Conservation (phyloP, 257 asterid genomes). For the Nicotiana noctiflora region DNA sequence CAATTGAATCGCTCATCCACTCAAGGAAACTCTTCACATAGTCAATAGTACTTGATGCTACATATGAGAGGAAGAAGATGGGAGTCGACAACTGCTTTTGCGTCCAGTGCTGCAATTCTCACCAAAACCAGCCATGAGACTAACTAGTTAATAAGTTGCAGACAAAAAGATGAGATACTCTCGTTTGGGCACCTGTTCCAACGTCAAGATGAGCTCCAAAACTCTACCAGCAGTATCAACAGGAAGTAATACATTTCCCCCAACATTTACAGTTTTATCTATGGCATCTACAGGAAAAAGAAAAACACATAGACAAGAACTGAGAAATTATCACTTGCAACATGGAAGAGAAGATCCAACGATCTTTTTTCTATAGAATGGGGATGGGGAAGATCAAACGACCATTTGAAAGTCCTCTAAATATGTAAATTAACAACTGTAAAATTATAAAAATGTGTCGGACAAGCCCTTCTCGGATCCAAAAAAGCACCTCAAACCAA, state of each 20-base stretch:
- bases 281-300: constrained; percentile 51
- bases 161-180: constrained; percentile 14
- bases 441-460: neutral
- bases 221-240: constrained; percentile 98
- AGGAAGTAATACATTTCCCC: constrained; percentile 84
- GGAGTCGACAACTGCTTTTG: constrained; percentile 64
- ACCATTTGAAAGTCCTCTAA: too few species aligned
- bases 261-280: constrained; percentile 55
- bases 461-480: neutral
- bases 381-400: neutral
- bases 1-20: constrained; percentile 97
- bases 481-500: constrained; percentile 8
- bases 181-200: constrained; percentile 55
- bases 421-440: neutral
- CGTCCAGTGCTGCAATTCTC: constrained; percentile 81
- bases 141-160: constrained; percentile 6
- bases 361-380: neutral
- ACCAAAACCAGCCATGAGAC: constrained; percentile 8
- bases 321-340: neutral
- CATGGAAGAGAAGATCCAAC: neutral
- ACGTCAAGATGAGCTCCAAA: constrained; percentile 74
- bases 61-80: constrained; percentile 76
- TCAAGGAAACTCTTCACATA: constrained; percentile 93
- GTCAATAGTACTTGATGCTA: constrained; percentile 89
- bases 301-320: neutral